phyloP scores from a whole-genome alignment of 176 grass and related monocot genomes.

The Aegilops speltoides region DNA sequence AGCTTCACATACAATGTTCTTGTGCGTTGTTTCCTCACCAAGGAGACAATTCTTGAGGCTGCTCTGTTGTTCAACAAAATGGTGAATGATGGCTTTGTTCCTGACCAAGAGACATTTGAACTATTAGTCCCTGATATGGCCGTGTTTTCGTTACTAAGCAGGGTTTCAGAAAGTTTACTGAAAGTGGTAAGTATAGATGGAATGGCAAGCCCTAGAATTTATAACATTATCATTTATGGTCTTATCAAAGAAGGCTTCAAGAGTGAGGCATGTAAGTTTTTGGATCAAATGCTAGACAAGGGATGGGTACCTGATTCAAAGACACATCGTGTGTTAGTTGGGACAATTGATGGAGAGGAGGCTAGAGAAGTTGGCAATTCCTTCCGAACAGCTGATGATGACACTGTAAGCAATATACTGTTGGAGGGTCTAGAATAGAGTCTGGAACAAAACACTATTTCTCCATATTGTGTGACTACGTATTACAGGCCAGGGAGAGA shows the following conservation, averaged over 20 bases:
- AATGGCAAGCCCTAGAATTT: conserved; percentile 43
- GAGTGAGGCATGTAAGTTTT: conserved; percentile 51
- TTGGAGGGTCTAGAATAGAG: conserved; percentile 50
- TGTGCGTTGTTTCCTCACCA: conserved; percentile 41
- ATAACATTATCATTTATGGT: conserved; percentile 53
- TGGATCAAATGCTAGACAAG: conserved; percentile 68
- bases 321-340: conserved; percentile 52
- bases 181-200: conserved; percentile 36
- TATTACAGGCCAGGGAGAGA: no score
- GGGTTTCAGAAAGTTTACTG: conserved; percentile 46
- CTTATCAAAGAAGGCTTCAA: conserved; percentile 65
- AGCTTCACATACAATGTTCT: conserved; percentile 35
- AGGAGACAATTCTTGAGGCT: conserved; percentile 30
- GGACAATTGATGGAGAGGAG: conserved; percentile 21
- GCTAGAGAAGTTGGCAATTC: conserved; percentile 13
- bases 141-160: conserved; percentile 42
- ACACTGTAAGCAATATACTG: conserved; percentile 60
- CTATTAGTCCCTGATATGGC: conserved; percentile 41
- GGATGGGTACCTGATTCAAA: conserved; percentile 63
- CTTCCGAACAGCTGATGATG: conserved; percentile 21
- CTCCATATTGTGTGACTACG: not conserved
- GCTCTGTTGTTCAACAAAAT: conserved; percentile 62
- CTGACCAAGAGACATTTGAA: conserved; percentile 57
- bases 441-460: not conserved
- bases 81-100: conserved; percentile 46